Conservation (phyloP, 2,329 filamentous ascomycete species). For the Madurella fahalii region DNA sequence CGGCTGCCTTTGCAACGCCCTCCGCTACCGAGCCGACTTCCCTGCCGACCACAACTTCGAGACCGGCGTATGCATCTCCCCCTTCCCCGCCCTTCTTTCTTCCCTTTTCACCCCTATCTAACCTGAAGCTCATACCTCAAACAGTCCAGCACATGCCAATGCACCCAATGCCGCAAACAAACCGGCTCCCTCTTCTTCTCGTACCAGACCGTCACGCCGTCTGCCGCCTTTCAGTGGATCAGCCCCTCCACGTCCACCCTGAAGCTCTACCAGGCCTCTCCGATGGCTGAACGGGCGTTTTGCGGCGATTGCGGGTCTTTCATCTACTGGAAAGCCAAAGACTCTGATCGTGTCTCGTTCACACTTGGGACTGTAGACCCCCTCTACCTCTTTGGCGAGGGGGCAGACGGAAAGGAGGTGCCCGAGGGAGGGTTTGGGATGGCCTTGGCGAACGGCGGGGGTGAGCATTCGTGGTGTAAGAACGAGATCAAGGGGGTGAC, state of each 20-base stretch:
- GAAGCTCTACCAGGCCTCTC: constrained; percentile 39
- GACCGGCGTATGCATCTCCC: neutral
- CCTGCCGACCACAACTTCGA: constrained; percentile 42
- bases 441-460: constrained; percentile 36
- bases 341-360: constrained; percentile 30
- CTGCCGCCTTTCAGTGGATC: constrained; percentile 34
- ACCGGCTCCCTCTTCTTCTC: constrained; percentile 45
- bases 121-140: neutral
- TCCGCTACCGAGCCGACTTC: constrained; percentile 48
- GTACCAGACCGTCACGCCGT: constrained; percentile 35
- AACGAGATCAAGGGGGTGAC: constrained; percentile 49
- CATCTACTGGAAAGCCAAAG: constrained; percentile 42
- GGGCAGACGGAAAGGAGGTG: constrained; percentile 22
- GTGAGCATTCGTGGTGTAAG: constrained; percentile 39
- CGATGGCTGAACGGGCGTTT: constrained; percentile 42
- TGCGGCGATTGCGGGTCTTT: constrained; percentile 47
- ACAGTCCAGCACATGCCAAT: constrained; percentile 50
- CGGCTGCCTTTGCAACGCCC: constrained; percentile 48
- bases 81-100: neutral
- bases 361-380: constrained; percentile 44
- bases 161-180: constrained; percentile 52
- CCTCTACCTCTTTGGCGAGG: constrained; percentile 36
- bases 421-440: constrained; percentile 33
- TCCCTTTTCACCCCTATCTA: neutral
- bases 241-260: constrained; percentile 31